A percentile compares a stretch with the other conserved stretches of the same genome.
Conservation (phyloP, 805 yeast species). For the Wickerhamomyces bovis region DNA sequence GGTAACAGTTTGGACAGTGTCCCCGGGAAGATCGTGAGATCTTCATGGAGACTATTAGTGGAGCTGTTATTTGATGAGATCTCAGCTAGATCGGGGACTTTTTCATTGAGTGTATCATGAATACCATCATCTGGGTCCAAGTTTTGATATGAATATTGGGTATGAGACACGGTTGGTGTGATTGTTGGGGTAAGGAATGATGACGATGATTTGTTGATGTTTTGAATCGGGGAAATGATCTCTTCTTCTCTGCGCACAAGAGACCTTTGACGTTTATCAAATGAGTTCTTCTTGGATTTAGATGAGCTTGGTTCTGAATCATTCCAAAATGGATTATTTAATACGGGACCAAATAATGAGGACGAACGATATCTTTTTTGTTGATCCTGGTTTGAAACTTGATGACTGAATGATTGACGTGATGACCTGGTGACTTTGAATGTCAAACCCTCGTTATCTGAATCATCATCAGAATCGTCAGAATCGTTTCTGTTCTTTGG, state of each 20-base stretch:
- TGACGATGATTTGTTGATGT: neutral
- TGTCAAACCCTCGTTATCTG: conserved; percentile 23
- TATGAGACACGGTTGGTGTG: conserved; percentile 6
- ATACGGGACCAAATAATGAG: conserved; percentile 21
- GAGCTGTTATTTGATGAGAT: conserved; percentile 24
- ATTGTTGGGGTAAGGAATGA: conserved; percentile 3
- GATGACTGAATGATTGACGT: conserved; percentile 2
- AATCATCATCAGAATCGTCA: conserved; percentile 12
- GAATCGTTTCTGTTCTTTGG: conserved; percentile 7
- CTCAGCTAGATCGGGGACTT: conserved; percentile 21
- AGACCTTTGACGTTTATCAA: conserved; percentile 11
- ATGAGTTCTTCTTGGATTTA: conserved; percentile 6
- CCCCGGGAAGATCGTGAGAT: conserved; percentile 8
- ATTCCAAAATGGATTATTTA: conserved; percentile 19
- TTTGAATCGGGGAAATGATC: conserved; percentile 6
- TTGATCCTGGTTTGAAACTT: conserved; percentile 1
- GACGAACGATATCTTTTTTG: conserved; percentile 23
- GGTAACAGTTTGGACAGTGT: conserved; percentile 7
- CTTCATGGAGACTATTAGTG: conserved; percentile 14
- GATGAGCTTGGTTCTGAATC: conserved; percentile 3
- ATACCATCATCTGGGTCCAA: conserved; percentile 24
- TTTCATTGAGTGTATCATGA: conserved; percentile 1
- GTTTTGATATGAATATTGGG: conserved; percentile 14
- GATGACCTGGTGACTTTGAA: conserved; percentile 19
- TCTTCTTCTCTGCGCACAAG: conserved; percentile 10